Percentiles rank a stretch among this genome's conserved stretches.
These are phyloP conservation scores for Silybum marianum DNA, from an alignment of 129 eudicot species.

Conservation along the genomic window DNA sequence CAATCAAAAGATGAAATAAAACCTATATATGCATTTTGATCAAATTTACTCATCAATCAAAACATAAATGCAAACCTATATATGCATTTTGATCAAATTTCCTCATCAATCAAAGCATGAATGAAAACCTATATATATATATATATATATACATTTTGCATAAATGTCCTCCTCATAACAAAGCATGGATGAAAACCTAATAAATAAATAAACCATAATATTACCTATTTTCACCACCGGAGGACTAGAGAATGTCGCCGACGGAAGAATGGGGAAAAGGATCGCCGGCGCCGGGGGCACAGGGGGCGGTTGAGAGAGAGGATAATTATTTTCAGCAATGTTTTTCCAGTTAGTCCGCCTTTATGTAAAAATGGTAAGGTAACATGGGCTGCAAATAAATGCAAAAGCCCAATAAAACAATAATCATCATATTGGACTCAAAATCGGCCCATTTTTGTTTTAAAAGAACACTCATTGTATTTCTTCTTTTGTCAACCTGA, in stretches of 20 bases:
- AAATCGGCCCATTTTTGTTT: neutral
- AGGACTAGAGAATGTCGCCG: neutral
- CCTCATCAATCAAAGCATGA: neutral
- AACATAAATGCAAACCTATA: neutral
- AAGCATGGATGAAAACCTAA: neutral
- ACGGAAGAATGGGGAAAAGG: neutral
- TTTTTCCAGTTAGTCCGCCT: neutral
- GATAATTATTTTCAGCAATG: too few species aligned
- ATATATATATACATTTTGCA: neutral
- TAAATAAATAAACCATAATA: neutral
- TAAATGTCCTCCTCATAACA: neutral
- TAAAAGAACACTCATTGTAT: too few species aligned
- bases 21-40: too few species aligned
- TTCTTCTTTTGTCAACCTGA: too few species aligned
- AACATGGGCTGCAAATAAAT: neutral
- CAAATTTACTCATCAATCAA: neutral
- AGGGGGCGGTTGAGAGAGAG: too few species aligned
- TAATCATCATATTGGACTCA: neutral
- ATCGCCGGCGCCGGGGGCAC: neutral
- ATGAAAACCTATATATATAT: neutral
- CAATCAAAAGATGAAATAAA: too few species aligned
- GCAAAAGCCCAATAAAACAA: neutral
- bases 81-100: neutral
- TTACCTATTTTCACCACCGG: neutral
- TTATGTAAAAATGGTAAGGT: neutral